These are phyloP conservation scores for Niveomyces coronatus DNA, from an alignment of 2,329 filamentous ascomycete species.

Conservation along the genomic window DNA sequence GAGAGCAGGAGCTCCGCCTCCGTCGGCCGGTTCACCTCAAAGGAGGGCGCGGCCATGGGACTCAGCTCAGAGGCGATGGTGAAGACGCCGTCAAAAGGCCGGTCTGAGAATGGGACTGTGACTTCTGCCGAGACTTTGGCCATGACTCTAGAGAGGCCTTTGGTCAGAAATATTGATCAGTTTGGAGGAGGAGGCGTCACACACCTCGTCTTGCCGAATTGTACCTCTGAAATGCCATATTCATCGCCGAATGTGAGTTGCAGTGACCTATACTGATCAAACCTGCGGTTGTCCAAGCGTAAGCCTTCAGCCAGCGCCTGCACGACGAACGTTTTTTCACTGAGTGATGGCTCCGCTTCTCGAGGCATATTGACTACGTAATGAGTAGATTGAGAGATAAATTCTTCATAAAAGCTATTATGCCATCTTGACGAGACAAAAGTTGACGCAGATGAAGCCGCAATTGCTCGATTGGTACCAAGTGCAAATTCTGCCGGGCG, in stretches of 20 bases:
- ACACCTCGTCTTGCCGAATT: slow-evolving; percentile 82
- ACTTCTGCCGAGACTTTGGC: slow-evolving; percentile 84
- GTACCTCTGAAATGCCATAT: slow-evolving; percentile 80
- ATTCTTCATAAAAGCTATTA: neutral
- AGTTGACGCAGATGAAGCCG: neutral
- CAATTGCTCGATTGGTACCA: neutral
- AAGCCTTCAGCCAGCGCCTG: slow-evolving; percentile 72
- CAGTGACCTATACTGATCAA: slow-evolving; percentile 71
- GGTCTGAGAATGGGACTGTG: slow-evolving; percentile 72
- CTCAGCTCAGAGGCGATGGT: slow-evolving; percentile 84
- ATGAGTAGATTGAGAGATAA: neutral
- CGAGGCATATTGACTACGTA: slow-evolving; percentile 59
- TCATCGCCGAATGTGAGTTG: slow-evolving; percentile 79
- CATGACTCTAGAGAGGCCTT: slow-evolving; percentile 52
- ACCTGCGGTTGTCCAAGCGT: slow-evolving; percentile 71
- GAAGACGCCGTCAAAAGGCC: slow-evolving; percentile 92
- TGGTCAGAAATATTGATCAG: slow-evolving; percentile 3
- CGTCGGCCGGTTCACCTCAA: slow-evolving; percentile 75
- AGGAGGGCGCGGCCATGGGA: slow-evolving; percentile 83
- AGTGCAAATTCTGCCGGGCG: slow-evolving; percentile 40
- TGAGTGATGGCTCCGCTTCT: slow-evolving; percentile 81
- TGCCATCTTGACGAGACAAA: neutral
- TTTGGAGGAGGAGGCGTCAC: slow-evolving; percentile 11
- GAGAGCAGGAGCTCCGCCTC: slow-evolving; percentile 80
- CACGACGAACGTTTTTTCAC: slow-evolving; percentile 77